Evolutionary conservation across 768 basidiomycete species (phyloP).

Genomic region (Naganishia kalamii): DNA sequence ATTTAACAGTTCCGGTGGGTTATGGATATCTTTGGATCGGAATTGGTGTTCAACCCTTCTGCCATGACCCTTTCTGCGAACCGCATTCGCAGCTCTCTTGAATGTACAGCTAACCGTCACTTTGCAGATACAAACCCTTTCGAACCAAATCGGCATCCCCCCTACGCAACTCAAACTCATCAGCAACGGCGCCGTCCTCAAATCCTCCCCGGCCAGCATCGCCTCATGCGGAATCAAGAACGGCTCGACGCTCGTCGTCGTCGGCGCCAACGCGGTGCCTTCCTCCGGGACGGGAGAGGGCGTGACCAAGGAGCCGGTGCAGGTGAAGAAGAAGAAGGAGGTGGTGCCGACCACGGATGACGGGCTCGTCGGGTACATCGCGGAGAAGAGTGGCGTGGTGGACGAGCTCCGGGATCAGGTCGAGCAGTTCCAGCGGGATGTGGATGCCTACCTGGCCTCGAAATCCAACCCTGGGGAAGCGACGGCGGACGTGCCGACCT

Average conservation of each 20-base stretch:
- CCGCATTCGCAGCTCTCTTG: background rate
- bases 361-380: conserved; percentile 55
- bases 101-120: background rate
- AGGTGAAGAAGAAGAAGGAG: conserved; percentile 30
- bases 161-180: conserved; percentile 72
- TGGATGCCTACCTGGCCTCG: conserved; percentile 7
- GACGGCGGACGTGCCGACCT: conserved; percentile 33
- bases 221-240: conserved; percentile 67
- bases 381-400: conserved; percentile 55
- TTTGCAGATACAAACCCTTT: conserved; percentile 50
- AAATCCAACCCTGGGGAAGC: conserved; percentile 22
- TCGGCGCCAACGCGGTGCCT: conserved; percentile 52
- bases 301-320: conserved; percentile 24
- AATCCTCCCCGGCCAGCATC: conserved; percentile 64
- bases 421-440: conserved; percentile 50
- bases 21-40: too few species aligned
- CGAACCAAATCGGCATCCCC: conserved; percentile 68
- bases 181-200: conserved; percentile 83
- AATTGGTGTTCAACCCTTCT: background rate
- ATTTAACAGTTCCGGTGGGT: too few species aligned
- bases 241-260: conserved; percentile 64
- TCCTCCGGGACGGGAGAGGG: conserved; percentile 22
- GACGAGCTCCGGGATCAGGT: conserved; percentile 56
- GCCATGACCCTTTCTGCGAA: background rate
- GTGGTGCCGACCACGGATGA: conserved; percentile 48